A percentile compares a stretch with the other conserved stretches of the same genome.
phyloP scores from a whole-genome alignment of 257 asterid species.

The Solanum chiquidenum region DNA sequence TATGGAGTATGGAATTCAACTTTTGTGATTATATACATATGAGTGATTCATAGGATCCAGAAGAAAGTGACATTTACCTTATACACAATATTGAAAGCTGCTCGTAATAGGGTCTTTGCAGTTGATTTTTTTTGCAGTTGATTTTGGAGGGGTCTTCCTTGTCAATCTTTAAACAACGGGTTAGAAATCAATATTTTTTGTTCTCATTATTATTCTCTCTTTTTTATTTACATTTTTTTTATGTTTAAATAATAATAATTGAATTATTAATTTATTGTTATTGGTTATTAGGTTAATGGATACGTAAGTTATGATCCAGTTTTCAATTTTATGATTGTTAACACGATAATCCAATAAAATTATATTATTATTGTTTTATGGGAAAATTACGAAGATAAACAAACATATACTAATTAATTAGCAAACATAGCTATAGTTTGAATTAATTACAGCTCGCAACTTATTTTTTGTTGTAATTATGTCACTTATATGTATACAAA shows the following conservation, averaged over 20 bases:
- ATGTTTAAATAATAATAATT: background rate
- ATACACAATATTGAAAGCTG: background rate
- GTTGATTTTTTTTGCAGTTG: background rate
- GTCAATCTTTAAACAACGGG: background rate
- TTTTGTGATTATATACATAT: background rate
- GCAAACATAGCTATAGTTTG: too few relatives aligned
- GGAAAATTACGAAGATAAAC: rapidly evolving
- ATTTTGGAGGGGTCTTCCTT: background rate
- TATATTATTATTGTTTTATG: rapidly evolving
- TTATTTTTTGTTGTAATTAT: too few relatives aligned
- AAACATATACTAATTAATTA: too few relatives aligned
- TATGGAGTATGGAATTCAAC: background rate
- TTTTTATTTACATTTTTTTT: background rate
- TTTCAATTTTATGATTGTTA: background rate
- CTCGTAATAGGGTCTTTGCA: background rate
- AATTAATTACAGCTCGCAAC: background rate
- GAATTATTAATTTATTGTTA: background rate
- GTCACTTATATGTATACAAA: background rate
- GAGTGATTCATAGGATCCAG: background rate
- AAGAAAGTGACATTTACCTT: background rate
- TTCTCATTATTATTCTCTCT: background rate
- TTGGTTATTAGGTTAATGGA: background rate
- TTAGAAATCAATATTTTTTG: background rate
- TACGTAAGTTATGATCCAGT: background rate
- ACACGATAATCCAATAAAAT: too few relatives aligned